A percentile compares a stretch with the other conserved stretches of the same genome.
Evolutionary conservation across 139 green algal genomes (phyloP).

Genomic region (Tetraselmis chui): DNA sequence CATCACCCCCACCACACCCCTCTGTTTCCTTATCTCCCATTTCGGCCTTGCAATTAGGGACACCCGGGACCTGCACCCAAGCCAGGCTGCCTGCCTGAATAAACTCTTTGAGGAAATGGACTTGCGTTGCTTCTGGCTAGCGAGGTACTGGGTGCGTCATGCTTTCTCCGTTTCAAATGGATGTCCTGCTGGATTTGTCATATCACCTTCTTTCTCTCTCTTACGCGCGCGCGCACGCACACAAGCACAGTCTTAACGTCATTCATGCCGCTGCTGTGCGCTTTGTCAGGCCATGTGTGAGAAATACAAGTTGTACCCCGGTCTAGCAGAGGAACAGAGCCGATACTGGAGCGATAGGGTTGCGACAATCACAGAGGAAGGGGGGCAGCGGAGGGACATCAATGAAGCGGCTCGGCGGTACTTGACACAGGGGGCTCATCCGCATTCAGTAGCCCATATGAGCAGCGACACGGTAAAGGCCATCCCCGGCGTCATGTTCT

Average conservation of each 20-base stretch:
- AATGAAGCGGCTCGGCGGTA: neutral
- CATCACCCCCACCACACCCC: too few species aligned
- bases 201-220: too few species aligned
- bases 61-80: too few species aligned
- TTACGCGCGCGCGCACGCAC: too few species aligned
- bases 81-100: too few species aligned
- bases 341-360: neutral
- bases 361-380: neutral
- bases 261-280: neutral
- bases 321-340: neutral
- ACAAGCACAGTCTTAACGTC: neutral
- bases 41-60: too few species aligned
- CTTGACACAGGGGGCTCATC: neutral
- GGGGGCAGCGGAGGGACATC: neutral
- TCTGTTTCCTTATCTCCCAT: too few species aligned
- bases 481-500: neutral
- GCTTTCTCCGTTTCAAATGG: neutral
- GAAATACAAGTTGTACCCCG: neutral
- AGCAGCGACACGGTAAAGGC: neutral
- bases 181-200: too few species aligned
- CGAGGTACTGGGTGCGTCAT: neutral
- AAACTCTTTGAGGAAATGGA: neutral
- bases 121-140: neutral
- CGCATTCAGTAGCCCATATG: neutral
- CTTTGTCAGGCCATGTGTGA: neutral